These are phyloP conservation scores for Pugionium dolabratum DNA, from an alignment of 345 rosid species.

Conservation along the genomic window DNA sequence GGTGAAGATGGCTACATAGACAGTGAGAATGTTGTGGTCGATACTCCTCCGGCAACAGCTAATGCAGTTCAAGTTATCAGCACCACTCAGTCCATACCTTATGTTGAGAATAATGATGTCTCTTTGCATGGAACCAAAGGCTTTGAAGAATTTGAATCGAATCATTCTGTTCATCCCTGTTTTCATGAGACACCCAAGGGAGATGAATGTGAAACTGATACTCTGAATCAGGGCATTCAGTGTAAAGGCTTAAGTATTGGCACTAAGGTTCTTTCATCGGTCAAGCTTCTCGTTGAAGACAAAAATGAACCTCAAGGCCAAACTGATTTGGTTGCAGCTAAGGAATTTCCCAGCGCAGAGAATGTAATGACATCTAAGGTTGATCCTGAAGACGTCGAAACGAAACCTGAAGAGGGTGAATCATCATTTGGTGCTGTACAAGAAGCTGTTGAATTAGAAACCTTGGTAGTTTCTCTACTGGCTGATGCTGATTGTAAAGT, in stretches of 20 bases:
- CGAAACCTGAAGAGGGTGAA: slow-evolving; percentile 9
- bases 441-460: slow-evolving; percentile 23
- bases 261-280: slow-evolving; percentile 32
- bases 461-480: slow-evolving; percentile 20
- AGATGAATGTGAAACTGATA: slow-evolving; percentile 38
- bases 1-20: slow-evolving; percentile 36
- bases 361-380: slow-evolving; percentile 12
- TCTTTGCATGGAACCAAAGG: slow-evolving; percentile 56
- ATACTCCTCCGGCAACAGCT: slow-evolving; percentile 31
- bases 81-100: slow-evolving; percentile 43
- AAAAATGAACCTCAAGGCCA: slow-evolving; percentile 35
- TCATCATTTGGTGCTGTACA: slow-evolving; percentile 23
- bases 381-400: slow-evolving; percentile 16
- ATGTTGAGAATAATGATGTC: slow-evolving; percentile 42
- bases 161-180: slow-evolving; percentile 29
- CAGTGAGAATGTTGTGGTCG: slow-evolving; percentile 24
- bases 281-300: slow-evolving; percentile 35
- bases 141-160: slow-evolving; percentile 36
- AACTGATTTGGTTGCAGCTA: slow-evolving; percentile 25
- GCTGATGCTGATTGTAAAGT: slow-evolving; percentile 31
- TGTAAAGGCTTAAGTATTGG: slow-evolving; percentile 26
- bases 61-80: slow-evolving; percentile 34
- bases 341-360: slow-evolving; percentile 15
- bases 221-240: slow-evolving; percentile 20
- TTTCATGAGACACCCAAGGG: slow-evolving; percentile 31